phyloP scores from a whole-genome alignment of 23 red algal genomes.

The Agarophyton chilense region DNA sequence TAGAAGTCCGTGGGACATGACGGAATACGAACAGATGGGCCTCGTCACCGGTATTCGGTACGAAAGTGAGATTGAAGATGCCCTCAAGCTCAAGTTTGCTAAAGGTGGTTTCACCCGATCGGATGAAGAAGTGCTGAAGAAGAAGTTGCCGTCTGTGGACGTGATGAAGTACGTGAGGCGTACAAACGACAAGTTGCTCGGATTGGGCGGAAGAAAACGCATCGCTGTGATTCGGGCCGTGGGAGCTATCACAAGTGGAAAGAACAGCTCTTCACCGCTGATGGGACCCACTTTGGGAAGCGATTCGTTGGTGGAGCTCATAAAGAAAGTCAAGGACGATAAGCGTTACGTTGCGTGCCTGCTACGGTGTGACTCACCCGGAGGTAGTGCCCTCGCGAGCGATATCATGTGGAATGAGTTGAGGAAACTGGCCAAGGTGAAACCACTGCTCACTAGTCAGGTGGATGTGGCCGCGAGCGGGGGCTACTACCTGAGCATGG shows the following conservation, averaged over 20 bases:
- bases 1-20: constrained; percentile 66
- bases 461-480: constrained; percentile 91
- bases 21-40: constrained; percentile 77
- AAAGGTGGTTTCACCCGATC: background rate
- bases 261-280: constrained; percentile 67
- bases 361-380: constrained; percentile 92
- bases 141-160: constrained; percentile 47
- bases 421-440: constrained; percentile 57
- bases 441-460: constrained; percentile 90
- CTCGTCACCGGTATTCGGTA: constrained; percentile 77
- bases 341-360: constrained; percentile 75
- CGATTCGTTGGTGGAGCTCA: constrained; percentile 78
- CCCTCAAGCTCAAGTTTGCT: constrained; percentile 73
- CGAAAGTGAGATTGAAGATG: constrained; percentile 81
- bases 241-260: constrained; percentile 88
- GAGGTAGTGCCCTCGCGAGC: constrained; percentile 85
- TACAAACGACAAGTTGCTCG: constrained; percentile 57
- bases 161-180: constrained; percentile 56
- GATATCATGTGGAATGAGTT: constrained; percentile 93
- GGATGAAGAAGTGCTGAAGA: constrained; percentile 59
- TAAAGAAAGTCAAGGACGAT: constrained; percentile 74
- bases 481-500: constrained; percentile 98
- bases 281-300: constrained; percentile 75
- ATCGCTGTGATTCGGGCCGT: constrained; percentile 91
- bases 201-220: constrained; percentile 44